Percentiles rank a stretch among this genome's conserved stretches.
Conservation (phyloP, 1,139 yeast species). For the Candida frijolesensis region DNA sequence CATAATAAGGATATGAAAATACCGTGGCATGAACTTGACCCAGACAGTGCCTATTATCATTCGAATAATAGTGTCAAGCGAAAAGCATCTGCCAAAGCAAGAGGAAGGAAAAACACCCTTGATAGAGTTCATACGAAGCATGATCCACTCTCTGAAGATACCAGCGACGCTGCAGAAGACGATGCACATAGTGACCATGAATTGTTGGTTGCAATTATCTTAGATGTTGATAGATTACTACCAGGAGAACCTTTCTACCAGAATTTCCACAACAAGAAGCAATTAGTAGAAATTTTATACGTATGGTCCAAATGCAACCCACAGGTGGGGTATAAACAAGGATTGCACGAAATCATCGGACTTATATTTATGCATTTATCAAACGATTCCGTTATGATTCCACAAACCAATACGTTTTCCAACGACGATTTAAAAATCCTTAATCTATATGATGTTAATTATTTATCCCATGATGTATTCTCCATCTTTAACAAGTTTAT, state of each 20-base stretch:
- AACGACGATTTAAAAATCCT: conserved; percentile 38
- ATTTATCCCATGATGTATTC: conserved; percentile 49
- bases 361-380: conserved; percentile 53
- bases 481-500: conserved; percentile 47
- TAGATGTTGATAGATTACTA: conserved; percentile 65
- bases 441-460: conserved; percentile 40
- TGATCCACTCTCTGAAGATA: conserved; percentile 17
- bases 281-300: conserved; percentile 54
- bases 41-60: conserved; percentile 33
- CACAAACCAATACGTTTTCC: conserved; percentile 36
- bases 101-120: conserved; percentile 16
- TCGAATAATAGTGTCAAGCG: conserved; percentile 16
- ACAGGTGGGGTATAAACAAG: conserved; percentile 64
- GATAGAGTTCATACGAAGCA: conserved; percentile 15
- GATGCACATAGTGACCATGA: conserved; percentile 22
- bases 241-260: conserved; percentile 60
- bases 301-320: conserved; percentile 57
- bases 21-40: conserved; percentile 42
- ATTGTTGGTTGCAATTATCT: conserved; percentile 48
- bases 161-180: conserved; percentile 8
- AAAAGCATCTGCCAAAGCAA: conserved; percentile 9
- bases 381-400: conserved; percentile 40
- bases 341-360: conserved; percentile 70
- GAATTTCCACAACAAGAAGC: conserved; percentile 31
- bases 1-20: conserved; percentile 34